Conservation (phyloP, 2,329 filamentous ascomycete species). For the Penicillium sp. region DNA sequence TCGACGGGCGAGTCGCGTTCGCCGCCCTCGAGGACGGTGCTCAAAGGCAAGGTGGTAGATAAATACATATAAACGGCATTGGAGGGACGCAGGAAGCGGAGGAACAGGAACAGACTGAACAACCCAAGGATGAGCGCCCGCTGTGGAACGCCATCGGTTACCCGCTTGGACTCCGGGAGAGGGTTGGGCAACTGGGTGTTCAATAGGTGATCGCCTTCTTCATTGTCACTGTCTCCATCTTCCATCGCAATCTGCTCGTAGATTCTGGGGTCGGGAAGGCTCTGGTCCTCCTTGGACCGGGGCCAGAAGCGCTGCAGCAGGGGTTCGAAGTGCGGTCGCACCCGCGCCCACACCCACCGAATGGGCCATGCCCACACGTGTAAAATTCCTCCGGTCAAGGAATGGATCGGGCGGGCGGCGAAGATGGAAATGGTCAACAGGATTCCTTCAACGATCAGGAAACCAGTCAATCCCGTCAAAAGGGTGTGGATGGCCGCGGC, state of each 20-base stretch:
- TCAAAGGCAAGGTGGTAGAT: constrained; percentile 25
- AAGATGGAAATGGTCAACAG: constrained; percentile 28
- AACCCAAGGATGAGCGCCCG: constrained; percentile 23
- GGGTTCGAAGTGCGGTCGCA: constrained; percentile 8
- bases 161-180: constrained; percentile 9
- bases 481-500: constrained; percentile 36
- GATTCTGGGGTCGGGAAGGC: constrained; percentile 20
- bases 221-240: constrained; percentile 28
- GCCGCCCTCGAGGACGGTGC: constrained; percentile 21
- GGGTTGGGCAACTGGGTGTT: constrained; percentile 11
- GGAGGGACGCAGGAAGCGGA: constrained; percentile 30
- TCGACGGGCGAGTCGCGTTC: constrained; percentile 22
- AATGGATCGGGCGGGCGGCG: constrained; percentile 26
- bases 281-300: not conserved
- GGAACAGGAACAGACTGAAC: constrained; percentile 21
- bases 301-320: constrained; percentile 7
- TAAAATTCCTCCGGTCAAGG: constrained; percentile 28
- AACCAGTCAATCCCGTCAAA: constrained; percentile 35
- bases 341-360: constrained; percentile 13
- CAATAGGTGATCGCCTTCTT: constrained; percentile 18
- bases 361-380: constrained; percentile 26
- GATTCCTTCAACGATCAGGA: constrained; percentile 32
- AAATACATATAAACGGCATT: constrained; percentile 30
- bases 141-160: constrained; percentile 12
- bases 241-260: constrained; percentile 29